Percentiles rank a stretch among this genome's conserved stretches.
These are phyloP conservation scores for Verticillium dahliae DNA, from an alignment of 2,329 filamentous ascomycete species.

Conservation along the genomic window DNA sequence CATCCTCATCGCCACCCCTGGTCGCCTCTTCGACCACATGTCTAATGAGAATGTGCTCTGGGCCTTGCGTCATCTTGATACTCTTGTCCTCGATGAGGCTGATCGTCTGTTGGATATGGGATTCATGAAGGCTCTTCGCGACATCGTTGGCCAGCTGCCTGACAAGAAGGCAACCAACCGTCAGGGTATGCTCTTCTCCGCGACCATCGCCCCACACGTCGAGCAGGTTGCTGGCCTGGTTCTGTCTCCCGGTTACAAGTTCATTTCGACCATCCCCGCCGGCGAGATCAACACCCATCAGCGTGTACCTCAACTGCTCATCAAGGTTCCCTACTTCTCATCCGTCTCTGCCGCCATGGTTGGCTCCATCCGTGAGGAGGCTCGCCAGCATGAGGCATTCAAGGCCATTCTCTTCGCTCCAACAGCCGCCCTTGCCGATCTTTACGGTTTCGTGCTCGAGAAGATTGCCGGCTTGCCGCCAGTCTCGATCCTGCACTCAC, in stretches of 20 bases:
- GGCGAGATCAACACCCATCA: constrained; percentile 73
- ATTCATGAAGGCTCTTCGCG: constrained; percentile 72
- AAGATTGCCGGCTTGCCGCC: constrained; percentile 31
- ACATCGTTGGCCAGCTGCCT: constrained; percentile 68
- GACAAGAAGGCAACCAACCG: constrained; percentile 49
- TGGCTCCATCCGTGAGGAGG: constrained; percentile 45
- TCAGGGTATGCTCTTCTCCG: constrained; percentile 78
- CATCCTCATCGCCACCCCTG: constrained; percentile 75
- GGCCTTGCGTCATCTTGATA: constrained; percentile 64
- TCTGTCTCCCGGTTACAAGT: constrained; percentile 67
- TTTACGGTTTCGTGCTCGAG: constrained; percentile 40
- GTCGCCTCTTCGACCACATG: constrained; percentile 72
- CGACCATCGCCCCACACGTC: constrained; percentile 75
- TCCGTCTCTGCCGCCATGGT: constrained; percentile 57
- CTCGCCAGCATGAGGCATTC: constrained; percentile 44
- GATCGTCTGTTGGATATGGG: constrained; percentile 78
- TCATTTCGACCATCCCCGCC: constrained; percentile 71
- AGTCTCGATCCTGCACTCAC: constrained; percentile 41
- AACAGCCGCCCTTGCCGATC: constrained; percentile 44
- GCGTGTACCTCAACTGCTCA: constrained; percentile 65
- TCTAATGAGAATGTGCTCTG: constrained; percentile 63
- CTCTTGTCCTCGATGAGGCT: constrained; percentile 77
- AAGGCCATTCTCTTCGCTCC: constrained; percentile 82
- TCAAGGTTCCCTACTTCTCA: constrained; percentile 62
- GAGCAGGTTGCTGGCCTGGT: constrained; percentile 65